Base-by-base conservation (phyloP, 2,329 filamentous ascomycete genomes). In the Neophaeococcomyces aloes region DNA sequence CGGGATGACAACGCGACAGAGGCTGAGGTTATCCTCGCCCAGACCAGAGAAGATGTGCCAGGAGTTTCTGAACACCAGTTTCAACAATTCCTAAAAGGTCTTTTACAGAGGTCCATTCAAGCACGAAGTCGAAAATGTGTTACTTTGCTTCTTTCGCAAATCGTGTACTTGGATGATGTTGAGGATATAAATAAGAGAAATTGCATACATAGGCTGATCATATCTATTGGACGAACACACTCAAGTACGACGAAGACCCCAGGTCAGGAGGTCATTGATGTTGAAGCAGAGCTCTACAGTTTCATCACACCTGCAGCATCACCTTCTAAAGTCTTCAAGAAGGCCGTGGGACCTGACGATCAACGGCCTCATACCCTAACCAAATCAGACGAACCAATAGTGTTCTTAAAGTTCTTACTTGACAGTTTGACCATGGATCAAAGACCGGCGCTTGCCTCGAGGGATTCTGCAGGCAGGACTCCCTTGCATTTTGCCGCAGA, bases 131-230 rank as follows among this genome's bases (percentile, higher is more conserved):
- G 75, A 55, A 64, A 69, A 18, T 87, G 79, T 56, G 83, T 95
- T 38, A 67, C 74, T n/a, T 75, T 74, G 46, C 71, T 96, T 1
- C 63, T 98, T 2, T 65, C 69, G 8, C 74, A 79, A 32, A 72
- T 91, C 40, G 74, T 78, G 34, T 79, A 76, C 1, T 71, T 96
- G 2, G 80, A 94, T 38, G 88, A 94, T 58, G 76, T 83, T 2
- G 85, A 94, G 53, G 91, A 96, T 58, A 86, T 98, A 59, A 94
- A 96, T 64, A 81, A 83, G 56, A 81, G 91, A 10, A 98, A 95
- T 60, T 91, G 86, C 60, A 78, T 98, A 38, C 91, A 98, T 61
- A 81, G 91, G 7, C 71, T 96, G 2, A 83, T 98, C 32, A 93
- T 96, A 47, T 81, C 88, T 15, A 93, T 95, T 54, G 88, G 89